phyloP scores from a whole-genome alignment of 2,329 filamentous ascomycete species.

The Pyrenophora tritici-repentis region DNA sequence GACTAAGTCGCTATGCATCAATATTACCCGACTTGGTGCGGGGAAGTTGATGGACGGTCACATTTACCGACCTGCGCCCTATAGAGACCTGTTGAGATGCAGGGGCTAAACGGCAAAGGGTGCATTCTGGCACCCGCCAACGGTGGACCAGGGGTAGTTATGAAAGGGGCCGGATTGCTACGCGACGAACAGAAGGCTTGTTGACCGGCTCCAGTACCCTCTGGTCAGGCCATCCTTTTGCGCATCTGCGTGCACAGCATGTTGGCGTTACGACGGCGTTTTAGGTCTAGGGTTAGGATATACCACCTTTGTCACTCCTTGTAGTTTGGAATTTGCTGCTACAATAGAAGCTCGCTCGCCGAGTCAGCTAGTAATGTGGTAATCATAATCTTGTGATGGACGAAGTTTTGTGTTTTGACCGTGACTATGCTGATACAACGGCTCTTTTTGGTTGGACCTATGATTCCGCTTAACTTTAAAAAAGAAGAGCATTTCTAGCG shows the following conservation, averaged over 20 bases:
- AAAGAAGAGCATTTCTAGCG: no score
- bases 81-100: no score
- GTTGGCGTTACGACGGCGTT: conserved; percentile 21
- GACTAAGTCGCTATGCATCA: conserved; percentile 36
- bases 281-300: conserved; percentile 6
- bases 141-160: neutral
- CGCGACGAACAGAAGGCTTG: conserved; percentile 15
- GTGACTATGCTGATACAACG: neutral
- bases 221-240: conserved; percentile 14
- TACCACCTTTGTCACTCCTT: conserved; percentile 25
- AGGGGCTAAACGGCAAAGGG: neutral
- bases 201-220: conserved; percentile 1
- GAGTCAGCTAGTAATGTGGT: conserved; percentile 25
- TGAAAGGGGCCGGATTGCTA: conserved; percentile 9
- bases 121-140: conserved; percentile 1
- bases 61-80: neutral
- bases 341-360: conserved; percentile 8
- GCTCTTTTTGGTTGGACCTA: neutral
- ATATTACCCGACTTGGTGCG: no score
- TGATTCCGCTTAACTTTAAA: neutral
- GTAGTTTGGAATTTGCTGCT: conserved; percentile 16
- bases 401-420: neutral
- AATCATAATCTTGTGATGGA: conserved; percentile 33
- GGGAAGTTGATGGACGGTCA: neutral
- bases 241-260: conserved; percentile 6